These are phyloP conservation scores for Aechmea fasciata DNA, from an alignment of 176 grass and related monocot species.

Conservation along the genomic window DNA sequence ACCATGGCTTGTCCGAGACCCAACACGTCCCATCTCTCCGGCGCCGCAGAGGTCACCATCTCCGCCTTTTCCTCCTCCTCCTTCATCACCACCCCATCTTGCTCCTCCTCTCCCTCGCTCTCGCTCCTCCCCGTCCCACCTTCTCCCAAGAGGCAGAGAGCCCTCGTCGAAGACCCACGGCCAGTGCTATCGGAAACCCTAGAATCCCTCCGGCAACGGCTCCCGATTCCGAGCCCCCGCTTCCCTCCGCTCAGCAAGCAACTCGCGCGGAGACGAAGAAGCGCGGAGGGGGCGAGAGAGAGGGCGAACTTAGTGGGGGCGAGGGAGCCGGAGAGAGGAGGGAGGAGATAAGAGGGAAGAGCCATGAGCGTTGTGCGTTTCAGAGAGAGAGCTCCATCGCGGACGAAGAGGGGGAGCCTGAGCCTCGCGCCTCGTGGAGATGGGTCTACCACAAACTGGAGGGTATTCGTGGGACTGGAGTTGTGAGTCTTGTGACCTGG, in stretches of 20 bases:
- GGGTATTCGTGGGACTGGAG: too few species aligned
- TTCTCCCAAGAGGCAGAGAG: slow-evolving; percentile 15
- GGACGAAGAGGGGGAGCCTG: not conserved
- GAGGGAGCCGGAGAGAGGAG: slow-evolving; percentile 13
- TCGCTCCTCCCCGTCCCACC: slow-evolving; percentile 44
- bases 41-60: slow-evolving; percentile 27
- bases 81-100: not conserved
- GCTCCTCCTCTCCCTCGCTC: slow-evolving; percentile 27
- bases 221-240: not conserved
- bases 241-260: not conserved
- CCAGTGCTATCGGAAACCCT: not conserved
- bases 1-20: slow-evolving; percentile 97
- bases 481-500: too few species aligned
- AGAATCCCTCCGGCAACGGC: slow-evolving; percentile 8
- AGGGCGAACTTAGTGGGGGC: slow-evolving; percentile 6
- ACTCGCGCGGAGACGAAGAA: not conserved
- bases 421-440: slow-evolving; percentile 24
- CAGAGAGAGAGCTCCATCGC: not conserved
- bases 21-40: slow-evolving; percentile 80
- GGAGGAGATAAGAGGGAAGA: slow-evolving; percentile 5
- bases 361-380: slow-evolving; percentile 1
- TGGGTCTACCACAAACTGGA: not conserved
- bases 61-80: slow-evolving; percentile 19
- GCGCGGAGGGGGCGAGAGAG: slow-evolving; percentile 2
- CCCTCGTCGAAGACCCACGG: not conserved